Evolutionary conservation across 1,139 yeast genomes (phyloP).

Genomic region (Hansenula lynferdii): DNA sequence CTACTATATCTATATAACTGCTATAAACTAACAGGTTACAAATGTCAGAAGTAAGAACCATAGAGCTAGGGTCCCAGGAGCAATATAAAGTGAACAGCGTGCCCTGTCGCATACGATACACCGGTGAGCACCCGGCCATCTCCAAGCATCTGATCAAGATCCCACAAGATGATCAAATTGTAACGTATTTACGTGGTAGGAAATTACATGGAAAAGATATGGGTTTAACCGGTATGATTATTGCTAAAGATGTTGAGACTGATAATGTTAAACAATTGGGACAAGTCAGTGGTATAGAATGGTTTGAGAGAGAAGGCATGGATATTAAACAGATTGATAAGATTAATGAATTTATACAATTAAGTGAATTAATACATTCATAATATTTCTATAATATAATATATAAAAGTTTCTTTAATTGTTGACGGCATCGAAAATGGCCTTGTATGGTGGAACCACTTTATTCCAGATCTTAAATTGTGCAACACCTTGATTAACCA

Average conservation of each 20-base stretch:
- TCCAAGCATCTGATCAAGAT: constrained; percentile 13
- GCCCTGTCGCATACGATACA: constrained; percentile 14
- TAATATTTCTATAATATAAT: not conserved
- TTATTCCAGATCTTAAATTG: constrained; percentile 85
- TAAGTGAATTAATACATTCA: constrained; percentile 19
- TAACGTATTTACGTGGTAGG: constrained; percentile 20
- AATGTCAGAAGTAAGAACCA: constrained; percentile 1
- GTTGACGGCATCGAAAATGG: constrained; percentile 55
- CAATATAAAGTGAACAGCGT: constrained; percentile 9
- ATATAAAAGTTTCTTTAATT: too few relatives aligned
- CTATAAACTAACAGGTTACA: too few relatives aligned
- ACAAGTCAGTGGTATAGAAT: constrained; percentile 6
- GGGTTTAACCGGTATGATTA: constrained; percentile 6
- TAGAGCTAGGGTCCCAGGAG: not conserved
- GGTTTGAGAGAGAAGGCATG: constrained; percentile 24
- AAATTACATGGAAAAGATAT: constrained; percentile 17
- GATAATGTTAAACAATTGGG: constrained; percentile 18
- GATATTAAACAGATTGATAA: constrained; percentile 6
- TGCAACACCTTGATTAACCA: constrained; percentile 86
- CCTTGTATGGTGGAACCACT: constrained; percentile 53
- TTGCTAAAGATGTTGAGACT: constrained; percentile 12
- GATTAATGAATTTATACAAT: constrained; percentile 15
- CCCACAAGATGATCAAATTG: constrained; percentile 2
- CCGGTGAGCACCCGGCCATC: constrained; percentile 9
- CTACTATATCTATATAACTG: too few relatives aligned